A percentile compares a stretch with the other conserved stretches of the same genome.
Conservation (phyloP, 129 eudicot species). For the Pseudognaphalium luteoalbum region DNA sequence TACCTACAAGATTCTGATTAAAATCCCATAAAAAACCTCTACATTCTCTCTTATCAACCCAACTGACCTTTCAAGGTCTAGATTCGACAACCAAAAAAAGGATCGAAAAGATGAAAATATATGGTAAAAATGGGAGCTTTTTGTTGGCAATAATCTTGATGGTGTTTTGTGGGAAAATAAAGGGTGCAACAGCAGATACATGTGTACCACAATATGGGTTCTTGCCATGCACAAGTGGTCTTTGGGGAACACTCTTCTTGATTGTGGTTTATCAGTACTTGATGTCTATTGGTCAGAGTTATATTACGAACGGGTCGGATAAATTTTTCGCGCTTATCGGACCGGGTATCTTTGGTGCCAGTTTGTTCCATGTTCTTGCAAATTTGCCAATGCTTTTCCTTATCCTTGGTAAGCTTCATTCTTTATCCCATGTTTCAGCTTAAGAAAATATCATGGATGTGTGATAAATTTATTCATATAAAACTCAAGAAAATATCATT, state of each 20-base stretch:
- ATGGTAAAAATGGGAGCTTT: background rate
- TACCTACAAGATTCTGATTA: background rate
- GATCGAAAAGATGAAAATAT: background rate
- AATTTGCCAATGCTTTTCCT: constrained; percentile 47
- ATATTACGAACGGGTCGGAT: constrained; percentile 46
- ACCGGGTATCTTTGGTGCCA: constrained; percentile 57
- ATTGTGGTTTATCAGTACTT: constrained; percentile 50
- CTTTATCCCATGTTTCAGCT: background rate
- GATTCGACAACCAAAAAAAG: background rate
- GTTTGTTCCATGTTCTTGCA: constrained; percentile 52
- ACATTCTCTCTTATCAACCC: background rate
- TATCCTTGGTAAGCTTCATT: constrained; percentile 41
- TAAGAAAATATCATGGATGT: background rate
- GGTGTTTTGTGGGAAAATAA: constrained; percentile 14
- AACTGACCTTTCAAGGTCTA: background rate
- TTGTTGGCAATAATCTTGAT: constrained; percentile 18
- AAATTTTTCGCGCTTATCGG: constrained; percentile 46
- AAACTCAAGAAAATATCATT: background rate
- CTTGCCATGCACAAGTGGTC: constrained; percentile 59
- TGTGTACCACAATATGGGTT: constrained; percentile 57
- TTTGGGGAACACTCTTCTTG: constrained; percentile 51
- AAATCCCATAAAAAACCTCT: too few relatives aligned
- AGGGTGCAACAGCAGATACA: constrained; percentile 32
- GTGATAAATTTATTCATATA: too few relatives aligned
- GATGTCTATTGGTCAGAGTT: constrained; percentile 46